Evolutionary conservation across 1,284 basidiomycete species (phyloP).

Genomic region (Caloboletus inedulis): DNA sequence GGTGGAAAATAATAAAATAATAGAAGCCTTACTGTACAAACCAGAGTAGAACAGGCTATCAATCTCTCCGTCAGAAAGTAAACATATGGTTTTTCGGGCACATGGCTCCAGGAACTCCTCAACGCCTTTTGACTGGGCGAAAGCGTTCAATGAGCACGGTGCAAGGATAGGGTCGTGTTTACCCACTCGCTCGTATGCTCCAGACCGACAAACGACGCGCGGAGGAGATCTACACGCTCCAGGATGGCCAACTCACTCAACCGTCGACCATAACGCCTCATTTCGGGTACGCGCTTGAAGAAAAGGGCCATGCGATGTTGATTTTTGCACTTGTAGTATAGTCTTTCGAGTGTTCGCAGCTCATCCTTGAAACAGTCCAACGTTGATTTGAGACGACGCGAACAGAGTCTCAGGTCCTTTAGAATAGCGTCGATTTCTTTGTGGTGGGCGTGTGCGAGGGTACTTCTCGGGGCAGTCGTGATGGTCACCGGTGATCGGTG

Average conservation of each 20-base stretch:
- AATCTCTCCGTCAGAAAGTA: conserved; percentile 37
- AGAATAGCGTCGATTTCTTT: conserved; percentile 50
- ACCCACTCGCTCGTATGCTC: conserved; percentile 44
- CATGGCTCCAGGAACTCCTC: conserved; percentile 61
- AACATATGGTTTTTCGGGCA: conserved; percentile 42
- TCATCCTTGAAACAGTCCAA: conserved; percentile 51
- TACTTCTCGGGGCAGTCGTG: conserved; percentile 34
- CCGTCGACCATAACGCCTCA: conserved; percentile 53
- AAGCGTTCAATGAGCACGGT: not conserved
- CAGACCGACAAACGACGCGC: conserved; percentile 57
- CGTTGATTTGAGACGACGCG: conserved; percentile 49
- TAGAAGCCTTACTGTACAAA: conserved; percentile 44
- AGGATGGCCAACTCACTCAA: conserved; percentile 43
- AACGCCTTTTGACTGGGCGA: conserved; percentile 43
- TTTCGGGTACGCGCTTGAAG: conserved; percentile 64
- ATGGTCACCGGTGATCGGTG: conserved; percentile 21
- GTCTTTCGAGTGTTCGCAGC: conserved; percentile 55
- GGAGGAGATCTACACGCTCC: conserved; percentile 46
- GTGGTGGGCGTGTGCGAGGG: conserved; percentile 38
- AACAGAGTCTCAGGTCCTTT: conserved; percentile 55
- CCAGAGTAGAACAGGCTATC: conserved; percentile 34
- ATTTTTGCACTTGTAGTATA: conserved; percentile 79
- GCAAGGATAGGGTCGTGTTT: not conserved
- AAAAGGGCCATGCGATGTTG: conserved; percentile 71
- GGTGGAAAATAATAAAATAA: not conserved